These are phyloP conservation scores for Diaporthe velutina DNA, from an alignment of 2,329 filamentous ascomycete genomes.

Conservation along the genomic window DNA sequence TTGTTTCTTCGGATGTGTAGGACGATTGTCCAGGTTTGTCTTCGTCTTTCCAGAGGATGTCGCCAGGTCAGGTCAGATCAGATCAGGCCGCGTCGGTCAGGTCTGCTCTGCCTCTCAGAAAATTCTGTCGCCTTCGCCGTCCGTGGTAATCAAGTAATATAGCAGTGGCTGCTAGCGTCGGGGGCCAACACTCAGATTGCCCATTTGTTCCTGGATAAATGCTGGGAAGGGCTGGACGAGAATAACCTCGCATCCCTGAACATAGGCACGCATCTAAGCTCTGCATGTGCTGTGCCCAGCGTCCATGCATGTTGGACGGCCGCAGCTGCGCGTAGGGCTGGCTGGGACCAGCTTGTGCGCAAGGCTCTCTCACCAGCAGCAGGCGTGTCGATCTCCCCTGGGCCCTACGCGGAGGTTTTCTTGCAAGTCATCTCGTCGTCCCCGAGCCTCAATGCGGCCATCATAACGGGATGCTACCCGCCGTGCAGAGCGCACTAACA, in stretches of 20 bases:
- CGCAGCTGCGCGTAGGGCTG: constrained; percentile 21
- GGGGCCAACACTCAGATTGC: constrained; percentile 29
- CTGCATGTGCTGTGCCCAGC: constrained; percentile 6
- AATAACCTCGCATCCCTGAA: constrained; percentile 28
- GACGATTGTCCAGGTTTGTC: not conserved
- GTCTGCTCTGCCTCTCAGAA: not conserved
- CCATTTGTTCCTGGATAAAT: constrained; percentile 8
- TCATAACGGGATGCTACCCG: constrained; percentile 7
- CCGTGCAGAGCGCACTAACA: not conserved
- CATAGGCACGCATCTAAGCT: constrained; percentile 13
- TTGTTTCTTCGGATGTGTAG: not conserved
- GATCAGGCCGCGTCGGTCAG: not conserved
- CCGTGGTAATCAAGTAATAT: constrained; percentile 1
- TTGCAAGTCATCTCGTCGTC: constrained; percentile 32
- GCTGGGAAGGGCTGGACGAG: constrained; percentile 26
- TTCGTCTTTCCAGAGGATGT: not conserved
- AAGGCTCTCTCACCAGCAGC: not conserved
- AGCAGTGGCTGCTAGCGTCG: constrained; percentile 23
- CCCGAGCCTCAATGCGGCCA: constrained; percentile 27
- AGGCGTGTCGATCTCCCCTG: constrained; percentile 14
- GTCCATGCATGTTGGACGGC: constrained; percentile 13
- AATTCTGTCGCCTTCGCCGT: constrained; percentile 17
- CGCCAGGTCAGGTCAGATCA: not conserved
- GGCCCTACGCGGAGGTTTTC: constrained; percentile 6
- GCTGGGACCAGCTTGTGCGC: constrained; percentile 27